Evolutionary conservation across 495 filamentous ascomycete genomes (phyloP).

Genomic region (Aspergillus taichungensis): DNA sequence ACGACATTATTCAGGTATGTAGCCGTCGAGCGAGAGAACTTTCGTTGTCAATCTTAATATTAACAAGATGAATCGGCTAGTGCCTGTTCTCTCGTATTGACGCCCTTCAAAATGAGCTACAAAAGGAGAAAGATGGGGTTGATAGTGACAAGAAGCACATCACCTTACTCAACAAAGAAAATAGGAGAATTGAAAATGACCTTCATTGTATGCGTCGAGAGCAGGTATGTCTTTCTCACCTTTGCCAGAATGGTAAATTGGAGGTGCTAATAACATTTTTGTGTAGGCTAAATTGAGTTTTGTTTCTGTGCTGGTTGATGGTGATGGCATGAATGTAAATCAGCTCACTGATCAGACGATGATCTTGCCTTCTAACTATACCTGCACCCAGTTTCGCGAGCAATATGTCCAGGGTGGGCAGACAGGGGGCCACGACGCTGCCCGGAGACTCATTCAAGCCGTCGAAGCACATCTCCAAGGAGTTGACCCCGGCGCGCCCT

Average conservation of each 20-base stretch:
- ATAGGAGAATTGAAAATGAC: neutral
- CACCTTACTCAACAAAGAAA: neutral
- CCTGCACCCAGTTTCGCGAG: slow-evolving; percentile 11
- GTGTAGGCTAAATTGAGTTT: slow-evolving; percentile 13
- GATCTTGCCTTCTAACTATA: neutral
- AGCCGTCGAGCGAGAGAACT: neutral
- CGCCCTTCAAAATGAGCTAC: slow-evolving; percentile 4
- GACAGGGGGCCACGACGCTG: slow-evolving; percentile 17
- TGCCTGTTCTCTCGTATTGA: slow-evolving; percentile 7
- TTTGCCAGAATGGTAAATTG: neutral
- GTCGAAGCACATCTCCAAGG: slow-evolving; percentile 4
- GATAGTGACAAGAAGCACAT: slow-evolving; percentile 1
- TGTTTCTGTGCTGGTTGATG: slow-evolving; percentile 23
- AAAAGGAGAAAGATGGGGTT: slow-evolving; percentile 2
- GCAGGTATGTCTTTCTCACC: slow-evolving; percentile 3
- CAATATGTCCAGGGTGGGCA: slow-evolving; percentile 12
- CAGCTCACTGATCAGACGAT: neutral
- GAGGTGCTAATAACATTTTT: neutral
- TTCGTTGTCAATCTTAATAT: neutral
- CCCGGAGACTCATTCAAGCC: slow-evolving; percentile 8
- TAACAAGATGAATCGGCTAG: neutral
- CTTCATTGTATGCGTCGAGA: slow-evolving; percentile 6
- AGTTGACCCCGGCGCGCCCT: neutral
- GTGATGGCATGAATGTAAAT: slow-evolving; percentile 26
- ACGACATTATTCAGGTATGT: slow-evolving; percentile 3